Base-by-base conservation (phyloP, 2,329 filamentous ascomycete species). In the Ilyonectria destructans region DNA sequence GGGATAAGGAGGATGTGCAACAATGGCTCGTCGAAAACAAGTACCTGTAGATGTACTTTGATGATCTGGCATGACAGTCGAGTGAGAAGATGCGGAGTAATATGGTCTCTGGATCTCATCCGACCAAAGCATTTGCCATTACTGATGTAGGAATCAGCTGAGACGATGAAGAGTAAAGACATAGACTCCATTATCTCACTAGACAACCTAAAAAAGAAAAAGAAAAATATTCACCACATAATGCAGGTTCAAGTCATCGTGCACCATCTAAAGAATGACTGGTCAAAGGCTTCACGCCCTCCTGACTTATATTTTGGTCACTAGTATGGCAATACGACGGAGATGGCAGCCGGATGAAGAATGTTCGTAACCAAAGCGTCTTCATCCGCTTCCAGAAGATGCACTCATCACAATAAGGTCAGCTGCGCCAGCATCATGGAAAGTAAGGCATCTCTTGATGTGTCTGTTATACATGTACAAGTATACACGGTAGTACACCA, bases 1-100 rank as follows among this genome's bases (percentile, higher is more conserved):
- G 74, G 33, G 95, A 97, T 81, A 85, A 87, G 49, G 87, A 89
- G 31, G 94, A 97, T 81, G 93, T 97, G 61, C 72, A 76, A 65
- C 70, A 77, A 46, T 95, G 92, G 92, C 70, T 78, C 26, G 52
- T 51, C 21, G 63, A 77, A 23, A 78, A 78, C 61, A 77, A 77
- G 23, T 78, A 77, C 29, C 56, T 77, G 49, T 79, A 72, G 59
- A 66, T 13, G 48, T 45, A 8, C 17, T 12, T 8, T 31, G 35
- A 29, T 4, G 46, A 43, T 33, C 29, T 19, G 21, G 31, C n/a
- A 21, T 43, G 26, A 15, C 9, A 19, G 48, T 51, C n/a, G n/a
- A 15, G 10, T 4, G n/a, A 33, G 29, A 51, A 31, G 26, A 29
- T 31, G 5, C 3, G 33, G 5, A 52, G 10, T 6, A 52, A 21